Conservation (phyloP, 2,329 filamentous ascomycete genomes). For the Aspergillus sp. region DNA sequence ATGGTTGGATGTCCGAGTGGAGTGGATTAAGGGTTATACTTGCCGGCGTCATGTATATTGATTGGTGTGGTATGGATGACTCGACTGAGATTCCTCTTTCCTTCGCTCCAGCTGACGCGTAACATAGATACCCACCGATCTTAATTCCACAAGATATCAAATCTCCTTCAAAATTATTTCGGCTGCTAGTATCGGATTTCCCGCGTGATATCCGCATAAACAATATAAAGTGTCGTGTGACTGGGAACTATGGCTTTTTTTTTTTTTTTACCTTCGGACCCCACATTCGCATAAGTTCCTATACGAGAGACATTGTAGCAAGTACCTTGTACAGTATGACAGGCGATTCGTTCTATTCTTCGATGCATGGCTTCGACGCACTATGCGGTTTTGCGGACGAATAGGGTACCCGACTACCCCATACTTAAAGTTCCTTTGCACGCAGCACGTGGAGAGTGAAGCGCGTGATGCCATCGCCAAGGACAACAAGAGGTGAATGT, state of each 20-base stretch:
- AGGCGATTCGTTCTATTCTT: background rate
- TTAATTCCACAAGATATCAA: constrained; percentile 10
- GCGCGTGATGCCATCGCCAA: constrained; percentile 9
- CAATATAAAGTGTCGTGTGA: constrained; percentile 11
- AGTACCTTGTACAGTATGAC: background rate
- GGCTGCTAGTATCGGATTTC: constrained; percentile 1
- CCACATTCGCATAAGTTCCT: background rate
- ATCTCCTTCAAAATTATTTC: background rate
- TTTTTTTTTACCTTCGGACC: background rate
- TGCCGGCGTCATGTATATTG: constrained; percentile 30
- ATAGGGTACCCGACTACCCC: background rate
- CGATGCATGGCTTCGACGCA: background rate
- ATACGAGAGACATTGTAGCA: constrained; percentile 1
- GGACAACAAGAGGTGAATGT: background rate
- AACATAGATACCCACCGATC: constrained; percentile 2
- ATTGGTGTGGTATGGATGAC: constrained; percentile 26
- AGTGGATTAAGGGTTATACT: constrained; percentile 5
- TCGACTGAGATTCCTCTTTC: background rate
- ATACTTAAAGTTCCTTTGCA: background rate
- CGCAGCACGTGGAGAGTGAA: background rate
- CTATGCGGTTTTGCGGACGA: background rate
- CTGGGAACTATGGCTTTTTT: background rate
- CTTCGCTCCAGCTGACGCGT: constrained; percentile 19
- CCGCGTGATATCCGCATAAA: constrained; percentile 10
- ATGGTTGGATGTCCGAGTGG: background rate